Percentiles rank a stretch among this genome's conserved stretches.
Evolutionary conservation across 257 asterid species (phyloP).

Genomic region (Jasminum sambac): DNA sequence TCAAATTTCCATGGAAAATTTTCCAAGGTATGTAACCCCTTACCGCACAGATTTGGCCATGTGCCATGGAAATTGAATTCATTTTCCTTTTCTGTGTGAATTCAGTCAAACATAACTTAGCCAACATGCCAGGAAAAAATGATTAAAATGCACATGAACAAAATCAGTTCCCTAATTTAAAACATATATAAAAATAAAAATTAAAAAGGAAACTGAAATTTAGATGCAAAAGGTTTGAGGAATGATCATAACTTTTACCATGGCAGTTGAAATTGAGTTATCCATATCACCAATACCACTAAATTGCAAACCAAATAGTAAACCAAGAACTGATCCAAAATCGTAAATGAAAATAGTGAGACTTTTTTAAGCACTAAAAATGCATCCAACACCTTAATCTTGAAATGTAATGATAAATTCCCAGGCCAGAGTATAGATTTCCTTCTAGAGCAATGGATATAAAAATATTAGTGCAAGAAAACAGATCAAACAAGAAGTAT

Average conservation of each 20-base stretch:
- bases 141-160: not conserved
- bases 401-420: not conserved
- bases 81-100: too few species aligned
- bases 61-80: too few species aligned
- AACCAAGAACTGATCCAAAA: not conserved
- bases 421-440: not conserved
- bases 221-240: not conserved
- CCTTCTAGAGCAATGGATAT: constrained; percentile 12
- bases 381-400: constrained; percentile 9
- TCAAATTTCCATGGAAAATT: too few species aligned
- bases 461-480: constrained; percentile 8
- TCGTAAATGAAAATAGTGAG: not conserved
- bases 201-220: constrained; percentile 4
- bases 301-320: not conserved
- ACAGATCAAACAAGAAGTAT: constrained; percentile 2
- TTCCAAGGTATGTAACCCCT: too few species aligned
- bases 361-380: not conserved
- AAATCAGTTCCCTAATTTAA: constrained; percentile 3
- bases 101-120: too few species aligned
- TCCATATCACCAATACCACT: not conserved
- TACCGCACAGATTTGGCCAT: too few species aligned
- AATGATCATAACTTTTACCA: not conserved
- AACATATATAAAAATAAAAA: too few species aligned
- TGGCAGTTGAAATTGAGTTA: not conserved
- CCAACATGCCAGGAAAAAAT: not conserved